These are phyloP conservation scores for Triticum dicoccoides DNA, from an alignment of 176 grass and related monocot genomes.

Conservation along the genomic window DNA sequence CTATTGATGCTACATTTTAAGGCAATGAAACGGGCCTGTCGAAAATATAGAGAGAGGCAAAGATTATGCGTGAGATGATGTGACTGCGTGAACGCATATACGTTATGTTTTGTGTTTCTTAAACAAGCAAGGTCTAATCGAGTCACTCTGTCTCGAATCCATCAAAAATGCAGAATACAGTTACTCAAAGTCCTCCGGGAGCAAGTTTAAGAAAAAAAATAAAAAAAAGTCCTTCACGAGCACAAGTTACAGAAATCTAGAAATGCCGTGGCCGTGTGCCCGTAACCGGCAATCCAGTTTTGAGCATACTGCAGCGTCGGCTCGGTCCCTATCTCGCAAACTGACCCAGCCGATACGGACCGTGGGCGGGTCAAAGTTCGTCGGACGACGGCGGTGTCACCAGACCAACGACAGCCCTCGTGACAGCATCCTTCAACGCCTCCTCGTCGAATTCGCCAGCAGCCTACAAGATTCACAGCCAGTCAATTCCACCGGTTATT, in stretches of 20 bases:
- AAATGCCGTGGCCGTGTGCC: neutral
- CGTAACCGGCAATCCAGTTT: neutral
- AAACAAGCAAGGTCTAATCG: neutral
- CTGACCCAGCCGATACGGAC: neutral
- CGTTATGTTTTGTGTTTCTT: neutral
- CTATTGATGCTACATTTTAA: too few species aligned
- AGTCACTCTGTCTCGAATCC: neutral
- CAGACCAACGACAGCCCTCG: conserved; percentile 47
- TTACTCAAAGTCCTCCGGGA: neutral
- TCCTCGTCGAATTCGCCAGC: conserved; percentile 37
- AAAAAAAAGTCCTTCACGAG: neutral
- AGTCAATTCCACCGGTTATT: neutral
- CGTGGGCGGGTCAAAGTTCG: conserved; percentile 32
- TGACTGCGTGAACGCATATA: too few species aligned
- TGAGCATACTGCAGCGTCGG: neutral
- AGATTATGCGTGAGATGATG: too few species aligned
- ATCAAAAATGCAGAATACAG: neutral
- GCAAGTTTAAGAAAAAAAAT: too few species aligned
- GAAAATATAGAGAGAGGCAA: too few species aligned
- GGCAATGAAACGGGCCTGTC: too few species aligned
- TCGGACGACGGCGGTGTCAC: conserved; percentile 12
- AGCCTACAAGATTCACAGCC: conserved; percentile 23
- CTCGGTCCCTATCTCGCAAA: neutral
- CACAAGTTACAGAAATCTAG: neutral
- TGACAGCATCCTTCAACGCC: conserved; percentile 59